Evolutionary conservation across 805 yeast species (phyloP).

Genomic region (Metschnikowia dekortorum): DNA sequence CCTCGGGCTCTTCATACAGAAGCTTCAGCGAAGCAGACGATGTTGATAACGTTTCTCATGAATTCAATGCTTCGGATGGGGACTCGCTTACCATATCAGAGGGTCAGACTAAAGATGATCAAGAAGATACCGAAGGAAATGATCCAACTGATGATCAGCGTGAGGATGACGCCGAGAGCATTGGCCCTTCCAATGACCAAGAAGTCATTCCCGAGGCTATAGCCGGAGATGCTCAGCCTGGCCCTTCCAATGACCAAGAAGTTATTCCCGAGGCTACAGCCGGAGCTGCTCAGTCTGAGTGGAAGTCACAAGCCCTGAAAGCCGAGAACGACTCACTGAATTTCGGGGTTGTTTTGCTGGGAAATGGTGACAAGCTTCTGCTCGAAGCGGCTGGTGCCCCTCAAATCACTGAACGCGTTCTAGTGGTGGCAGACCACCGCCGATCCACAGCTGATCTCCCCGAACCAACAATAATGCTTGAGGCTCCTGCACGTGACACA

Average conservation of each 20-base stretch:
- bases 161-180: not conserved
- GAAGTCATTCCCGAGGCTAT: not conserved
- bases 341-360: not conserved
- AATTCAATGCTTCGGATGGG: not conserved
- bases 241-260: not conserved
- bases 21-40: conserved; percentile 2
- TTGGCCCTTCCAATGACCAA: not conserved
- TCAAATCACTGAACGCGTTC: not conserved
- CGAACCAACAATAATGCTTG: conserved; percentile 3
- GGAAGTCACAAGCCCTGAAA: not conserved
- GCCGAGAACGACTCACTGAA: not conserved
- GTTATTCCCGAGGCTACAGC: not conserved
- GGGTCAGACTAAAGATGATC: not conserved
- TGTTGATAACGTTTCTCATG: not conserved
- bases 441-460: not conserved
- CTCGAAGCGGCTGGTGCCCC: not conserved
- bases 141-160: not conserved
- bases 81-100: not conserved
- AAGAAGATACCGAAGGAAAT: not conserved
- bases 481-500: not conserved
- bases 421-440: not conserved
- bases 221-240: not conserved
- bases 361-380: not conserved
- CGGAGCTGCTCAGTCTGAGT: not conserved
- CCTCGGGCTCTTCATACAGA: not conserved